Conservation (phyloP, 73 alveolate genomes). For the Effrenium voratum region DNA sequence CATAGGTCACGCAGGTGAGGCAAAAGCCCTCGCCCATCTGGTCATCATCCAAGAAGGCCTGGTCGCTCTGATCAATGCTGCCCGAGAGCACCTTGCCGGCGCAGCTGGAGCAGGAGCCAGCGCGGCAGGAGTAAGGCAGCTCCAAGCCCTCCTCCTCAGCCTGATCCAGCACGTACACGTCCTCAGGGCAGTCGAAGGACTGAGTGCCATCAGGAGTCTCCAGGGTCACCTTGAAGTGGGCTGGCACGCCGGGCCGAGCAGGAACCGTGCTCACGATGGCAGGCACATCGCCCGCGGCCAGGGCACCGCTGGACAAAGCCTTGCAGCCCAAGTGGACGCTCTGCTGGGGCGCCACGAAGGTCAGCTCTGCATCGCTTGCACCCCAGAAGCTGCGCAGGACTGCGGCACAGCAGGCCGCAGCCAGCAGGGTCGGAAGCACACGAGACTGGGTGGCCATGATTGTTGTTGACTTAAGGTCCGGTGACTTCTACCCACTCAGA, state of each 20-base stretch:
- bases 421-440: neutral
- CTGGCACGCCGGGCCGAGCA: slow-evolving; percentile 10
- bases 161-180: slow-evolving; percentile 34
- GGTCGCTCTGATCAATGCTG: slow-evolving; percentile 33
- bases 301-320: slow-evolving; percentile 7
- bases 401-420: neutral
- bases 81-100: slow-evolving; percentile 40
- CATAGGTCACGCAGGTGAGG: slow-evolving; percentile 30
- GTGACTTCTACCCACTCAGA: too few relatives aligned
- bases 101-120: slow-evolving; percentile 56
- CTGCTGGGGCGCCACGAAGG: slow-evolving; percentile 17
- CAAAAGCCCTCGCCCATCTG: slow-evolving; percentile 37
- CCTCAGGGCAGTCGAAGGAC: slow-evolving; percentile 47
- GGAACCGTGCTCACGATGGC: slow-evolving; percentile 24
- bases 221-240: slow-evolving; percentile 38
- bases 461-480: too few relatives aligned
- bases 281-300: slow-evolving; percentile 33
- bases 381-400: slow-evolving; percentile 7
- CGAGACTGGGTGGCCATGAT: slow-evolving; percentile 1
- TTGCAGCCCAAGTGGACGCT: slow-evolving; percentile 14
- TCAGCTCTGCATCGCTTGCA: neutral
- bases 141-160: slow-evolving; percentile 51
- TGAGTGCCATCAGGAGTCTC: slow-evolving; percentile 43
- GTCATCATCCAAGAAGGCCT: slow-evolving; percentile 53
- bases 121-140: slow-evolving; percentile 50